Evolutionary conservation across 129 eudicot species (phyloP).

Genomic region (Arctium lappa): DNA sequence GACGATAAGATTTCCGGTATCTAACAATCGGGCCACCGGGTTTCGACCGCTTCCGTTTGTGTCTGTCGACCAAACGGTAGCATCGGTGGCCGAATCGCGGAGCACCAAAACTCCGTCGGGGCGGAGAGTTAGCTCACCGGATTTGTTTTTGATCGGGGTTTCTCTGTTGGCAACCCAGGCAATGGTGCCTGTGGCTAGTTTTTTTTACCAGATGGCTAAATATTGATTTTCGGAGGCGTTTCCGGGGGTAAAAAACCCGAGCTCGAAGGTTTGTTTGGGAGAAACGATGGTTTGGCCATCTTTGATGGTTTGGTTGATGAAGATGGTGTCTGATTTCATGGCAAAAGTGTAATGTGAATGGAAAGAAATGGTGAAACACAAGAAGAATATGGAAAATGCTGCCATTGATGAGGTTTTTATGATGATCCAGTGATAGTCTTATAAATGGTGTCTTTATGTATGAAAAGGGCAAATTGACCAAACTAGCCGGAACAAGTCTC

Average conservation of each 20-base stretch:
- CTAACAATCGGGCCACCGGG: slow-evolving; percentile 14
- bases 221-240: background rate
- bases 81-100: background rate
- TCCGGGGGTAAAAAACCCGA: slow-evolving; percentile 39
- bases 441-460: background rate
- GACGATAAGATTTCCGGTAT: slow-evolving; percentile 31
- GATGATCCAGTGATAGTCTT: background rate
- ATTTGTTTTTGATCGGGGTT: background rate
- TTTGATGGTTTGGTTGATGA: background rate
- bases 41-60: background rate
- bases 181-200: background rate
- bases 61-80: slow-evolving; percentile 17
- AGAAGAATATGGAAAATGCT: background rate
- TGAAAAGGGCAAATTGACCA: too few species aligned
- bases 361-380: background rate
- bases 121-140: background rate
- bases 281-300: slow-evolving; percentile 35
- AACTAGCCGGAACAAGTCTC: too few species aligned
- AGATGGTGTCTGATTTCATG: background rate
- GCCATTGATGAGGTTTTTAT: background rate
- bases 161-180: slow-evolving; percentile 36
- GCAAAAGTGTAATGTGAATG: background rate
- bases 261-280: slow-evolving; percentile 24
- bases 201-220: slow-evolving; percentile 28
- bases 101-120: background rate